These are phyloP conservation scores for Argentina anserina DNA, from an alignment of 306 rosid species.

Conservation along the genomic window DNA sequence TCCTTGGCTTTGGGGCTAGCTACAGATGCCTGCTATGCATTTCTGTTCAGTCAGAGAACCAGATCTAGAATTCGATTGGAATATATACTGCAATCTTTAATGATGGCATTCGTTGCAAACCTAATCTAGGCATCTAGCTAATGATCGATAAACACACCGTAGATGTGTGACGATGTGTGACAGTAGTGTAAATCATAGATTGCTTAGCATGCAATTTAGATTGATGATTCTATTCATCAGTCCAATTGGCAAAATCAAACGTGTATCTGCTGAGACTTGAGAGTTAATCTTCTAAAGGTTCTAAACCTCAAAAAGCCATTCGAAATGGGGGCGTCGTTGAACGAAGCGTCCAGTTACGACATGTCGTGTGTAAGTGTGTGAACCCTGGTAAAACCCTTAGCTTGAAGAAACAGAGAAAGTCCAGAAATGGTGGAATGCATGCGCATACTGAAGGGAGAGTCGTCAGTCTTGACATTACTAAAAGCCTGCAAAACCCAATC, in stretches of 20 bases:
- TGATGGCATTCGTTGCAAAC: not conserved
- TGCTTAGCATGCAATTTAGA: not conserved
- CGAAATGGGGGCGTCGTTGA: not conserved
- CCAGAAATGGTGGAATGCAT: too few relatives aligned
- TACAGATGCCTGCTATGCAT: not conserved
- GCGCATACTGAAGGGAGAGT: too few relatives aligned
- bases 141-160: too few relatives aligned
- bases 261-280: not conserved
- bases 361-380: too few relatives aligned
- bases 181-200: not conserved
- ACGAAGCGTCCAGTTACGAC: not conserved
- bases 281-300: too few relatives aligned
- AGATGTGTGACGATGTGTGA: not conserved
- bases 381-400: too few relatives aligned
- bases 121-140: too few relatives aligned
- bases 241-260: not conserved
- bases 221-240: not conserved
- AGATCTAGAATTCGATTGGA: too few relatives aligned
- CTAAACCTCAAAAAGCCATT: too few relatives aligned
- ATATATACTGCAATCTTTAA: not conserved
- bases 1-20: not conserved
- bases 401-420: too few relatives aligned
- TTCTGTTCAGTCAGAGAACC: not conserved
- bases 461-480: slow-evolving; percentile 37
- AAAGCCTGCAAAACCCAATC: slow-evolving; percentile 41